A percentile compares a stretch with the other conserved stretches of the same genome.
Evolutionary conservation across 441 rosid species (phyloP).

Genomic region (Adansonia grandidieri): DNA sequence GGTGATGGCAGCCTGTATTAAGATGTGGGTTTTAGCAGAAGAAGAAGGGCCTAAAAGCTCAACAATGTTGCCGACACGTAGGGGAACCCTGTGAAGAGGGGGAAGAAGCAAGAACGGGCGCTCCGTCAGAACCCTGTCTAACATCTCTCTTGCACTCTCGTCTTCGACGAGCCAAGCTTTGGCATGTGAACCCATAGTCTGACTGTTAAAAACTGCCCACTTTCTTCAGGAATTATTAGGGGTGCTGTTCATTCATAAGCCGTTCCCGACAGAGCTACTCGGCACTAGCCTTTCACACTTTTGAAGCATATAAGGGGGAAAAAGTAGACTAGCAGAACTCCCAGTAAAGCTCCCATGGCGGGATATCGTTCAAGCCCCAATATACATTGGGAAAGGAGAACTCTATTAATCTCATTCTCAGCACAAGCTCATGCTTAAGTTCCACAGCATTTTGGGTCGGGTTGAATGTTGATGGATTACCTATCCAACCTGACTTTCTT

Average conservation of each 20-base stretch:
- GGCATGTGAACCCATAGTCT: slow-evolving; percentile 17
- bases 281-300: background rate
- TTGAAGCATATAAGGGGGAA: background rate
- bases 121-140: slow-evolving; percentile 52
- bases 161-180: slow-evolving; percentile 61
- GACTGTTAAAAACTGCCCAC: background rate
- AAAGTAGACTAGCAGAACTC: background rate
- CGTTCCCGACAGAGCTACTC: background rate
- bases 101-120: slow-evolving; percentile 57
- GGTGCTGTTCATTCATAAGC: background rate
- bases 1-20: slow-evolving; percentile 67
- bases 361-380: too few relatives aligned
- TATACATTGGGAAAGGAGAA: background rate
- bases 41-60: slow-evolving; percentile 80
- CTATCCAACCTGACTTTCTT: too few relatives aligned
- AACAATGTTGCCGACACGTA: slow-evolving; percentile 73
- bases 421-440: background rate
- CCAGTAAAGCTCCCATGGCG: background rate
- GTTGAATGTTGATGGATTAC: too few relatives aligned
- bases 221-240: background rate
- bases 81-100: slow-evolving; percentile 66
- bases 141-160: slow-evolving; percentile 73
- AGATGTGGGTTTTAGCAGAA: slow-evolving; percentile 74
- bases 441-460: background rate
- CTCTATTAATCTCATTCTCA: background rate